A percentile compares a stretch with the other conserved stretches of the same genome.
phyloP scores from a whole-genome alignment of 208 protist genomes.

The Acanthamoeba healyi region DNA sequence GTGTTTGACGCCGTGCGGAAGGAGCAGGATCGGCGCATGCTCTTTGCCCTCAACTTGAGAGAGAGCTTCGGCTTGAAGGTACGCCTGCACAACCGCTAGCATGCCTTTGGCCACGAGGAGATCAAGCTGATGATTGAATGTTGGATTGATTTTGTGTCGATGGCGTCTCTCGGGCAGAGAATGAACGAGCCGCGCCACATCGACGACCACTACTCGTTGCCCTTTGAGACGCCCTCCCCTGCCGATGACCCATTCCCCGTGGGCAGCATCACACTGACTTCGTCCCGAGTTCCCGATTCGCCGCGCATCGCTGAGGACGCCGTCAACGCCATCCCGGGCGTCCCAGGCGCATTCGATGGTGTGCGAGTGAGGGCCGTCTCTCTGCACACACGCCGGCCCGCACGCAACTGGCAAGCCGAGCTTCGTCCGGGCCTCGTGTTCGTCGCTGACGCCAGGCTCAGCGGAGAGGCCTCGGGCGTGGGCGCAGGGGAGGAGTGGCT shows the following conservation, averaged over 20 bases:
- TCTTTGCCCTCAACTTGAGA: background rate
- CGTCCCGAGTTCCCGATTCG: background rate
- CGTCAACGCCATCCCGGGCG: background rate
- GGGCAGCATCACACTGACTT: background rate
- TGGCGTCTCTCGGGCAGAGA: background rate
- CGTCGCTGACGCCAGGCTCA: background rate
- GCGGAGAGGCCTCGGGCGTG: background rate
- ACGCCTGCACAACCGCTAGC: background rate
- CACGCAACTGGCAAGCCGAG: background rate
- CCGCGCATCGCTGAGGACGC: background rate
- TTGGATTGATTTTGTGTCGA: too few species aligned
- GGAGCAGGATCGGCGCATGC: constrained; percentile 6
- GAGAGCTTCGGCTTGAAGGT: background rate
- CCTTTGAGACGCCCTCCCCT: background rate
- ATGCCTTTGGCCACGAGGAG: too few species aligned
- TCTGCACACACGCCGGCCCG: background rate
- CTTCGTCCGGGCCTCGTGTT: constrained; percentile 1
- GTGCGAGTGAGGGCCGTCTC: background rate
- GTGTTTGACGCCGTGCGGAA: background rate
- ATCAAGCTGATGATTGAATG: too few species aligned
- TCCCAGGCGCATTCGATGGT: background rate
- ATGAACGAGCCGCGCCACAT: background rate
- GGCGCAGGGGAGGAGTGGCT: background rate
- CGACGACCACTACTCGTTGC: background rate
- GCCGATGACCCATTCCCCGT: background rate